These are phyloP conservation scores for Bipolaris cookei DNA, from an alignment of 2,329 filamentous ascomycete genomes.

Conservation along the genomic window DNA sequence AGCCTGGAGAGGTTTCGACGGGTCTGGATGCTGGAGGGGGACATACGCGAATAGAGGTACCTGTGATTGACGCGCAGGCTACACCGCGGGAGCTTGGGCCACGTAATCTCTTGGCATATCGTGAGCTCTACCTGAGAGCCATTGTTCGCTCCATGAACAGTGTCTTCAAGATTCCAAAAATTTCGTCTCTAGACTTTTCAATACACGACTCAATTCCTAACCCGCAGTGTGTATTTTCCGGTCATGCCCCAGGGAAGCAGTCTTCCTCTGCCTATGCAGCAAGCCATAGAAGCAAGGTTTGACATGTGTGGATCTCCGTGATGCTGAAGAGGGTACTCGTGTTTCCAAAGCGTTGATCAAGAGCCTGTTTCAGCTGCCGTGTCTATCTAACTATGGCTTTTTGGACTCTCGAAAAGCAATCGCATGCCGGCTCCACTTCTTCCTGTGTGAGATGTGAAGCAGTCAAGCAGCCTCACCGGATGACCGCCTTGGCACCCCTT, in stretches of 20 bases:
- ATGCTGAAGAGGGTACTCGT: neutral
- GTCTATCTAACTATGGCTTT: neutral
- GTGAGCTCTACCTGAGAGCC: neutral
- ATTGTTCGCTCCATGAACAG: neutral
- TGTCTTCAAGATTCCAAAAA: neutral
- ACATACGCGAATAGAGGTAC: constrained; percentile 4
- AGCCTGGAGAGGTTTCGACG: neutral
- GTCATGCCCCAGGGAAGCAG: neutral
- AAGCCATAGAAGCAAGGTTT: neutral
- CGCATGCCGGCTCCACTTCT: neutral
- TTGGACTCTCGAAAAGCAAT: neutral
- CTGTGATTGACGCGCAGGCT: constrained; percentile 5
- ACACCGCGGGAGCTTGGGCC: constrained; percentile 9
- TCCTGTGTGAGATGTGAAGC: neutral
- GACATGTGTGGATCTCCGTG: neutral
- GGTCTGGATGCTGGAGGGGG: constrained; percentile 1
- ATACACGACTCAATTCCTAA: neutral
- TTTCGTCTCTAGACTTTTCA: neutral
- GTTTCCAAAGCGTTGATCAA: neutral
- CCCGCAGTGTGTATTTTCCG: neutral
- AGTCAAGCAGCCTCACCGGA: neutral
- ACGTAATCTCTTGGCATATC: constrained; percentile 4
- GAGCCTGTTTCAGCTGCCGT: neutral
- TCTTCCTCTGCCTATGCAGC: neutral
- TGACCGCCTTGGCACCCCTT: neutral